Evolutionary conservation across 2,329 filamentous ascomycete genomes (phyloP).

Genomic region (Chaetomium sp.): DNA sequence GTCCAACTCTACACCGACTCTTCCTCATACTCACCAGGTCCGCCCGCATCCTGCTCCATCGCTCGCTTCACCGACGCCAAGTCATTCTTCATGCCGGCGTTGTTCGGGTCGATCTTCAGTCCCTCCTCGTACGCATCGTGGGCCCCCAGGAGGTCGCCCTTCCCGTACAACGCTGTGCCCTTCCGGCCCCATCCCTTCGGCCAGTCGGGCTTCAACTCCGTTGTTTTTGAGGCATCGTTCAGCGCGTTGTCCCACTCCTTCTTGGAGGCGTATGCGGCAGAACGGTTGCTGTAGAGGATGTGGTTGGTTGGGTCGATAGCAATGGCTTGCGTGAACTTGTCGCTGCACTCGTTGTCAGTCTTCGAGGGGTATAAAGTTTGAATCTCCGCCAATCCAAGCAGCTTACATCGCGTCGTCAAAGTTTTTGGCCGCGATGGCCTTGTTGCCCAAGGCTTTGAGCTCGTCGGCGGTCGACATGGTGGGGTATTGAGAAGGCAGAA

Average conservation of each 20-base stretch:
- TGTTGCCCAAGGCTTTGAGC: slow-evolving; percentile 97
- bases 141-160: slow-evolving; percentile 77
- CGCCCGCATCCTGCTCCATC: slow-evolving; percentile 63
- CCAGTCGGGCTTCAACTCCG: slow-evolving; percentile 95
- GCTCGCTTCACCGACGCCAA: slow-evolving; percentile 79
- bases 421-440: slow-evolving; percentile 96
- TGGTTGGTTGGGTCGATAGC: slow-evolving; percentile 83
- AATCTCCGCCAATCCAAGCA: not conserved
- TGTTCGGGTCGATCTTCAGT: slow-evolving; percentile 85
- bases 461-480: slow-evolving; percentile 59
- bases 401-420: slow-evolving; percentile 92
- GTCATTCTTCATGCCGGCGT: slow-evolving; percentile 87
- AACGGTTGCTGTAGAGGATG: slow-evolving; percentile 96
- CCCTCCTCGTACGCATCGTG: slow-evolving; percentile 89
- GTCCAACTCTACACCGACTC: no score
- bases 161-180: slow-evolving; percentile 81
- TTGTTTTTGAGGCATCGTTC: slow-evolving; percentile 87
- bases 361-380: not conserved
- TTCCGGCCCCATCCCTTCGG: slow-evolving; percentile 94
- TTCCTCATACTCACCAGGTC: slow-evolving; percentile 15
- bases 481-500: not conserved
- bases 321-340: slow-evolving; percentile 93
- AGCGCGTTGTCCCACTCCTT: slow-evolving; percentile 80
- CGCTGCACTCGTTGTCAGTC: slow-evolving; percentile 46
- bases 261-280: slow-evolving; percentile 80